These are phyloP conservation scores for Talaromyces sp. DNA, from an alignment of 2,329 filamentous ascomycete species.

Conservation along the genomic window DNA sequence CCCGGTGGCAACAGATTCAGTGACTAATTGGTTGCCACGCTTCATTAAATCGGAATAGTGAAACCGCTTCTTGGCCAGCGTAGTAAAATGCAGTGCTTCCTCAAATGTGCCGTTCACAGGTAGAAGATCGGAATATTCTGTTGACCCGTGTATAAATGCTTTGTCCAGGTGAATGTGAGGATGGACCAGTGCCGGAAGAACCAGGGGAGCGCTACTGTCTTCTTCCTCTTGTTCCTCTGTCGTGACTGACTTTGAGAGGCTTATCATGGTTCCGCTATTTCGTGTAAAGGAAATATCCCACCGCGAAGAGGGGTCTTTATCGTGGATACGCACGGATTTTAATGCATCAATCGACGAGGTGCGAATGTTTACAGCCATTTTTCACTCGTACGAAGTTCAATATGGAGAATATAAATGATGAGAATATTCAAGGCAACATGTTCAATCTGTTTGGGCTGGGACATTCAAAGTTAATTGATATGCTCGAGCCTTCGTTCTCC, in stretches of 20 bases:
- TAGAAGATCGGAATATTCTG: constrained; percentile 53
- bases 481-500: constrained; percentile 6
- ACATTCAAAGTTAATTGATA: background rate
- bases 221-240: background rate
- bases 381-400: background rate
- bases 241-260: background rate
- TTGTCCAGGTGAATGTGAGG: constrained; percentile 68
- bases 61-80: constrained; percentile 59
- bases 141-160: constrained; percentile 34
- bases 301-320: background rate
- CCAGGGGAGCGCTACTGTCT: constrained; percentile 19
- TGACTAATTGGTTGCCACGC: constrained; percentile 60
- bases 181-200: constrained; percentile 59
- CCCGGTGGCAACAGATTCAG: constrained; percentile 59
- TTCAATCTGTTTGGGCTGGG: background rate
- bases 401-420: background rate
- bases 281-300: background rate
- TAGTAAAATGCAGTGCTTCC: constrained; percentile 59
- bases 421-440: background rate
- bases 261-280: background rate
- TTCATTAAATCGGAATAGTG: constrained; percentile 57
- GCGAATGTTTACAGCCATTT: background rate
- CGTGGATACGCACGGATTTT: background rate
- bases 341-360: background rate
- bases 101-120: constrained; percentile 57